Evolutionary conservation across 805 yeast genomes (phyloP).

Genomic region (Alloascoidea hylecoeti): DNA sequence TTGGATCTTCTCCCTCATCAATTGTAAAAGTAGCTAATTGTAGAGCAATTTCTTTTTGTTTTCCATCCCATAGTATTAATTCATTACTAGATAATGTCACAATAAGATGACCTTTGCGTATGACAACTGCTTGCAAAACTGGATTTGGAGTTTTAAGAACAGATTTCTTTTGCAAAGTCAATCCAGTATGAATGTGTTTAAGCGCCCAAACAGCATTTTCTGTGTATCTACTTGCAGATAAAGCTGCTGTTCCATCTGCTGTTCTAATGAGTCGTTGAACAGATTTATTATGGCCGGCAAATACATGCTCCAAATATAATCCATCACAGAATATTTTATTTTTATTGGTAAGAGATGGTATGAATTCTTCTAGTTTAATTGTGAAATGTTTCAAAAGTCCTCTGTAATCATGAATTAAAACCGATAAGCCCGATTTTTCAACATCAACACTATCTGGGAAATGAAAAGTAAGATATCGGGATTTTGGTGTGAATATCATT

Average conservation of each 20-base stretch:
- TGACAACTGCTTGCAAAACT: slow-evolving; percentile 31
- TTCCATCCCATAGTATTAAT: not conserved
- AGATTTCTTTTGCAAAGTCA: slow-evolving; percentile 24
- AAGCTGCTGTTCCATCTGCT: slow-evolving; percentile 42
- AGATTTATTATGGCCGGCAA: slow-evolving; percentile 82
- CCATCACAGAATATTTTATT: slow-evolving; percentile 5
- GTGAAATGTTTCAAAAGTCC: slow-evolving; percentile 18
- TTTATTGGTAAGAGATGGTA: slow-evolving; percentile 7
- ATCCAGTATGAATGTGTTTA: slow-evolving; percentile 16
- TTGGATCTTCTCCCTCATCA: slow-evolving; percentile 5
- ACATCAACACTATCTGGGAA: not conserved
- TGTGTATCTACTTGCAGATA: slow-evolving; percentile 47
- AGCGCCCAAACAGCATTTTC: slow-evolving; percentile 53
- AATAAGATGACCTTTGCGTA: slow-evolving; percentile 30
- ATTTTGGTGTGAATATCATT: not conserved
- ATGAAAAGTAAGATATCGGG: not conserved
- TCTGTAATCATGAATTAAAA: slow-evolving; percentile 14
- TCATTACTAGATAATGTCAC: slow-evolving; percentile 27
- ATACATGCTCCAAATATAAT: slow-evolving; percentile 29
- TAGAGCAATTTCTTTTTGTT: not conserved
- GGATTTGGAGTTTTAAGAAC: slow-evolving; percentile 27
- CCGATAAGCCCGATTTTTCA: slow-evolving; percentile 8
- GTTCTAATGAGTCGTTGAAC: slow-evolving; percentile 55
- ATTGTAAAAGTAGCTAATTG: not conserved
- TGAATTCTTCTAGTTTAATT: slow-evolving; percentile 13